These are phyloP conservation scores for Thinopyrum obtusiflorum DNA, from an alignment of 202 grass and related monocot species.

Conservation along the genomic window DNA sequence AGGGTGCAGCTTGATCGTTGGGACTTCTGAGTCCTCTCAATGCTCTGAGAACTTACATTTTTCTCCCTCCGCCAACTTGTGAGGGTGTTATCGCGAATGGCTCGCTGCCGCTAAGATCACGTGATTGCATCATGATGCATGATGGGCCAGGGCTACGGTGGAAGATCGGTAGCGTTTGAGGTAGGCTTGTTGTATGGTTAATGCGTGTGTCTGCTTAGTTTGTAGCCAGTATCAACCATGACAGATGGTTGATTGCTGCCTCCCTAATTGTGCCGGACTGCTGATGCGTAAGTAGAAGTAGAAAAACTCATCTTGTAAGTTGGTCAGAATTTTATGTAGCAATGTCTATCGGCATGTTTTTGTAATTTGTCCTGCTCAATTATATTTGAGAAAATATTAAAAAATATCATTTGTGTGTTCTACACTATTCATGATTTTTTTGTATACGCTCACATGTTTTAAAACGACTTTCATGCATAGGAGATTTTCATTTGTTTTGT, in stretches of 20 bases:
- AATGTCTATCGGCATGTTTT: neutral
- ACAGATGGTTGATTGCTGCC: neutral
- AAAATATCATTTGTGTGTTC: neutral
- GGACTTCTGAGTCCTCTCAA: constrained; percentile 62
- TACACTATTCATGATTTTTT: neutral
- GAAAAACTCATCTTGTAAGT: neutral
- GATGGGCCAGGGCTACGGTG: neutral
- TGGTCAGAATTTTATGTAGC: neutral
- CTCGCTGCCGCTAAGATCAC: neutral
- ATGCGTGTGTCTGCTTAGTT: neutral
- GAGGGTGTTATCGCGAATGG: neutral
- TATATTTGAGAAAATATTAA: neutral
- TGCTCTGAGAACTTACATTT: neutral
- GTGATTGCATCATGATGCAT: constrained; percentile 21
- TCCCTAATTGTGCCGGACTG: neutral
- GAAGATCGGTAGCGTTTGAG: neutral
- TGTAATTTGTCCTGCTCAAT: neutral
- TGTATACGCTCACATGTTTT: neutral
- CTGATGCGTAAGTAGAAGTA: neutral
- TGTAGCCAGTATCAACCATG: neutral
- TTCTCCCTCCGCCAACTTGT: neutral
- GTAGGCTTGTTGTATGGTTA: neutral
- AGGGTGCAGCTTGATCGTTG: constrained; percentile 86
- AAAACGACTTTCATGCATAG: neutral
- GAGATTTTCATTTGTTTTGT: neutral